Percentiles rank a stretch among this genome's conserved stretches.
Conservation (phyloP, 306 rosid genomes). For the Castanopsis chinensis region DNA sequence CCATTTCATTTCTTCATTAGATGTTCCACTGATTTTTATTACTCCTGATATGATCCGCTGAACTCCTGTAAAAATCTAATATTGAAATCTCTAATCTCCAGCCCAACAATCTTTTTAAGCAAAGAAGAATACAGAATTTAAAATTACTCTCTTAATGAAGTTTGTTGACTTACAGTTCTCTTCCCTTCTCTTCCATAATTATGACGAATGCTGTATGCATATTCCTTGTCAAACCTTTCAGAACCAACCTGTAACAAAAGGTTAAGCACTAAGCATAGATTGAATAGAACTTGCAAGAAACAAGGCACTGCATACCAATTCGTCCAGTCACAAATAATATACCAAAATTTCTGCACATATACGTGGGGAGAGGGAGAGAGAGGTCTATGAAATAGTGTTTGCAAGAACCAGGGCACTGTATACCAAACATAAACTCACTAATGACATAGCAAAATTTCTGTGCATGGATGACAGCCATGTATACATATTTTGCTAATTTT, state of each 20-base stretch:
- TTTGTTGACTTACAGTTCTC: slow-evolving; percentile 68
- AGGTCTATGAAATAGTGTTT: slow-evolving; percentile 2
- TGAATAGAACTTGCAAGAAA: slow-evolving; percentile 17
- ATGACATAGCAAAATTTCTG: neutral
- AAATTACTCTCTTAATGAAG: neutral
- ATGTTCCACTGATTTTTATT: neutral
- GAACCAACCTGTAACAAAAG: slow-evolving; percentile 65
- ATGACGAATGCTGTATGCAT: slow-evolving; percentile 80
- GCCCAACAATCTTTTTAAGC: neutral
- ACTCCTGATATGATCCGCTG: neutral
- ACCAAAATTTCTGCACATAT: neutral
- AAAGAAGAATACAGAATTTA: neutral
- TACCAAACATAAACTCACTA: neutral
- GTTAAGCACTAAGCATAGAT: slow-evolving; percentile 19
- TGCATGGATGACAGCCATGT: neutral
- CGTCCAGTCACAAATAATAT: neutral
- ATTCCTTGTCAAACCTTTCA: slow-evolving; percentile 94
- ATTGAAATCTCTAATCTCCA: neutral
- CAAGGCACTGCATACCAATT: neutral
- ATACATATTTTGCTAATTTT: neutral
- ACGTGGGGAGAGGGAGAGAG: neutral
- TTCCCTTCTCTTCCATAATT: slow-evolving; percentile 93
- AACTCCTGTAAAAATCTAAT: neutral
- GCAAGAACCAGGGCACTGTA: slow-evolving; percentile 12
- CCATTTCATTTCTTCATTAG: neutral